Evolutionary conservation across 495 filamentous ascomycete species (phyloP).

Genomic region (Aspergillus cavernicola): DNA sequence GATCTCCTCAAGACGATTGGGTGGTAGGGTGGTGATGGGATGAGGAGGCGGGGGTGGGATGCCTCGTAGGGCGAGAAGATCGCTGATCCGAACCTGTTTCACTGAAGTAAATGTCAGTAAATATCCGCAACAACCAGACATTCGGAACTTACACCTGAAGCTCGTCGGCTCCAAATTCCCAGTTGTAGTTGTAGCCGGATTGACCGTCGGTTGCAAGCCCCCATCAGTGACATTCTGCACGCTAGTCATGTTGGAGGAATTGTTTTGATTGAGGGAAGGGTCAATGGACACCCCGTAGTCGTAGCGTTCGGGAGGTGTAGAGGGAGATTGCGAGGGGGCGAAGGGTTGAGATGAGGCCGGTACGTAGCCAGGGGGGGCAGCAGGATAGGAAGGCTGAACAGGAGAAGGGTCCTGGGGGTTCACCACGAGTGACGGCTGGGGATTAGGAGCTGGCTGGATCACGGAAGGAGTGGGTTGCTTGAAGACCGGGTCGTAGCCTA

Average conservation of each 20-base stretch:
- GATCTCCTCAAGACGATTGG: slow-evolving; percentile 61
- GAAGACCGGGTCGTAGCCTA: slow-evolving; percentile 98
- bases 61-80: slow-evolving; percentile 67
- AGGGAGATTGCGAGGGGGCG: slow-evolving; percentile 48
- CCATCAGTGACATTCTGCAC: slow-evolving; percentile 35
- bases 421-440: slow-evolving; percentile 45
- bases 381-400: slow-evolving; percentile 35
- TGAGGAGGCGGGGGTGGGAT: slow-evolving; percentile 57
- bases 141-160: slow-evolving; percentile 34
- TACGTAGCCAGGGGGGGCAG: slow-evolving; percentile 55
- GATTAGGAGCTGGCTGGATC: slow-evolving; percentile 71
- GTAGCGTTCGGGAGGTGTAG: slow-evolving; percentile 42
- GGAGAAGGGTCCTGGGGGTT: slow-evolving; percentile 42
- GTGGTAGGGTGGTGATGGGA: slow-evolving; percentile 50
- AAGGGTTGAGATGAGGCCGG: slow-evolving; percentile 61
- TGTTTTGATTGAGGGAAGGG: slow-evolving; percentile 57
- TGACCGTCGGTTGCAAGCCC: slow-evolving; percentile 27
- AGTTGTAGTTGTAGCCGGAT: slow-evolving; percentile 25
- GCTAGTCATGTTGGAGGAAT: slow-evolving; percentile 29
- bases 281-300: slow-evolving; percentile 67
- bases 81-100: slow-evolving; percentile 68
- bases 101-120: slow-evolving; percentile 37
- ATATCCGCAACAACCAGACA: not conserved
- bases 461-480: slow-evolving; percentile 75
- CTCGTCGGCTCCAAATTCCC: slow-evolving; percentile 26